A percentile compares a stretch with the other conserved stretches of the same genome.
phyloP scores from a whole-genome alignment of 2,329 filamentous ascomycete species.

The Niveomyces coronatus region DNA sequence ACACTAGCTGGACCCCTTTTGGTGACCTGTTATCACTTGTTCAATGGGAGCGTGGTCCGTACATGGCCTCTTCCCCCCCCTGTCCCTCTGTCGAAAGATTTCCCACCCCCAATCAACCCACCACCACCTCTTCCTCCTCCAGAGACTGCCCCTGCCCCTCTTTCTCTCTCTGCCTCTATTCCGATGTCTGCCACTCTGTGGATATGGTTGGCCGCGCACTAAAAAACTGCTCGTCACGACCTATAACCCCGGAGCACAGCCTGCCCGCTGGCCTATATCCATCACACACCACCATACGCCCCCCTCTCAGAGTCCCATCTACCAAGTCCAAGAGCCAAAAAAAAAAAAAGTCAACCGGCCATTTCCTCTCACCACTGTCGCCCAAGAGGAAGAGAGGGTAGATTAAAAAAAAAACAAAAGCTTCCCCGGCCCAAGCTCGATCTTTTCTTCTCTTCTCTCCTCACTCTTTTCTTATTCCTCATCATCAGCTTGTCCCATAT shows the following conservation, averaged over 20 bases:
- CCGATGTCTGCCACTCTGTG: background rate
- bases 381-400: too few relatives aligned
- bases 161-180: background rate
- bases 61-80: background rate
- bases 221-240: too few relatives aligned
- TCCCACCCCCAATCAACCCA: background rate
- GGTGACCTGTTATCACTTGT: constrained; percentile 8
- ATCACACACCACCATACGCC: too few relatives aligned
- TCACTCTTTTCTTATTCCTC: constrained; percentile 12
- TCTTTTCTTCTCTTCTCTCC: constrained; percentile 6
- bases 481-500: constrained; percentile 14
- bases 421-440: constrained; percentile 7
- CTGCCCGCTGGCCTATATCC: too few relatives aligned
- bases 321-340: too few relatives aligned
- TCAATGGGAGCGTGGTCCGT: too few relatives aligned
- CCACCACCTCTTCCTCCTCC: background rate
- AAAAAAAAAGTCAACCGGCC: too few relatives aligned
- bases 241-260: too few relatives aligned
- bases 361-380: constrained; percentile 3
- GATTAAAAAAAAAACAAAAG: constrained; percentile 9
- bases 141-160: background rate
- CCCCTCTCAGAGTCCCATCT: too few relatives aligned
- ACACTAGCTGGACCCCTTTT: background rate
- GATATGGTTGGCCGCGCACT: background rate
- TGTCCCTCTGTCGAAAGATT: background rate